These are phyloP conservation scores for Mucor racemosus DNA, from an alignment of 371 early-diverging fungal genomes.

Conservation along the genomic window DNA sequence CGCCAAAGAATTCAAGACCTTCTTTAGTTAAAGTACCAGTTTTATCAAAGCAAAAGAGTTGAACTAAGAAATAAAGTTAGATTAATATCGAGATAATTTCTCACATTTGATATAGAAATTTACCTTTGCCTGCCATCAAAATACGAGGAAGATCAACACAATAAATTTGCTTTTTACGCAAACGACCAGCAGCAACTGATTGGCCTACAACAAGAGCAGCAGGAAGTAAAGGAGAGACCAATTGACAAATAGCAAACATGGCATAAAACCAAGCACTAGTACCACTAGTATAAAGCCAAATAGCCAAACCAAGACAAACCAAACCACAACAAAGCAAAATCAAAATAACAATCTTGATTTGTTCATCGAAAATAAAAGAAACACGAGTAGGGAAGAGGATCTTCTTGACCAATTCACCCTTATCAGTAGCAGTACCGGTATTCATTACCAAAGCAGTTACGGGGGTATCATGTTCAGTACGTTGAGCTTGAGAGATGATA, in stretches of 20 bases:
- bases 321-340: conserved; percentile 66
- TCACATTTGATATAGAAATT: neutral
- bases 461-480: conserved; percentile 26
- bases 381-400: conserved; percentile 72
- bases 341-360: conserved; percentile 68
- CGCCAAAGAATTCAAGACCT: conserved; percentile 66
- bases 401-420: conserved; percentile 77
- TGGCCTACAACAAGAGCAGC: conserved; percentile 73
- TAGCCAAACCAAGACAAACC: conserved; percentile 50
- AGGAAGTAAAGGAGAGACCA: conserved; percentile 71
- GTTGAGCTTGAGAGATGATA: conserved; percentile 48
- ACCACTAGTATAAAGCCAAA: conserved; percentile 56
- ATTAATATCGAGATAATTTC: too few species aligned
- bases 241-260: conserved; percentile 73
- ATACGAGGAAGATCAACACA: conserved; percentile 86
- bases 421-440: conserved; percentile 76
- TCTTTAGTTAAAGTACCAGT: conserved; percentile 72
- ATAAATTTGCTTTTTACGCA: conserved; percentile 64
- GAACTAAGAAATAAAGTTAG: conserved; percentile 45
- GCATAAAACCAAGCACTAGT: conserved; percentile 66
- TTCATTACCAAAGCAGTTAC: conserved; percentile 66
- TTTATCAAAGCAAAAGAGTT: conserved; percentile 88
- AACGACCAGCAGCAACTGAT: conserved; percentile 73
- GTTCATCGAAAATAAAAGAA: conserved; percentile 70
- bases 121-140: conserved; percentile 85